phyloP scores from a whole-genome alignment of 345 rosid genomes.

The Corchorus capsularis region DNA sequence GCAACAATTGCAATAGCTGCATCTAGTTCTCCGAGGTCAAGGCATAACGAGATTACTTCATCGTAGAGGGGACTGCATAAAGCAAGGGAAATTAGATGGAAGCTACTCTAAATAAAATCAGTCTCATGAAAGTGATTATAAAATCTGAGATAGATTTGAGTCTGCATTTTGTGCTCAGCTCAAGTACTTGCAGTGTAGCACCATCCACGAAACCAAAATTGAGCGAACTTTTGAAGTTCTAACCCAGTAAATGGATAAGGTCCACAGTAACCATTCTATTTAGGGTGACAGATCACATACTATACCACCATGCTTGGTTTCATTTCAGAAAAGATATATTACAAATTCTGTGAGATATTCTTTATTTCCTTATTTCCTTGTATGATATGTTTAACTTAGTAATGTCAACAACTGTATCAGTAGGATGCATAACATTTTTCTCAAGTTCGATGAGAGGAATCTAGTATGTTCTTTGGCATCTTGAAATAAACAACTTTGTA shows the following conservation, averaged over 20 bases:
- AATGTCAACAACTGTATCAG: not conserved
- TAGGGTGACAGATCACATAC: too few species aligned
- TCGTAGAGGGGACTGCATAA: constrained; percentile 79
- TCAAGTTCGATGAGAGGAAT: not conserved
- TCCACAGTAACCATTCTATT: too few species aligned
- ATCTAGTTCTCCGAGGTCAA: constrained; percentile 86
- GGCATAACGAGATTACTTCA: constrained; percentile 74
- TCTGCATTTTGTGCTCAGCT: not conserved
- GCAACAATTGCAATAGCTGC: constrained; percentile 92
- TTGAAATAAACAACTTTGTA: not conserved
- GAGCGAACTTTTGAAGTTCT: not conserved
- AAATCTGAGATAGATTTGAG: not conserved
- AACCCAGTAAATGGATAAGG: not conserved
- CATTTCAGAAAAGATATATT: too few species aligned
- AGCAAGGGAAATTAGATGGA: constrained; percentile 18
- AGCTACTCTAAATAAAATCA: not conserved
- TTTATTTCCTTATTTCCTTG: not conserved
- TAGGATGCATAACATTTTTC: not conserved
- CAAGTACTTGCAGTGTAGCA: not conserved
- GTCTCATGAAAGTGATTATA: not conserved
- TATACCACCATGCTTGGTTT: too few species aligned
- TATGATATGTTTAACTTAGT: not conserved
- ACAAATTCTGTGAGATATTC: too few species aligned
- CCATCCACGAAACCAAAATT: not conserved
- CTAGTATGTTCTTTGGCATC: not conserved